These are phyloP conservation scores for Gliomastix tumulicola DNA, from an alignment of 2,329 filamentous ascomycete genomes.

Conservation along the genomic window DNA sequence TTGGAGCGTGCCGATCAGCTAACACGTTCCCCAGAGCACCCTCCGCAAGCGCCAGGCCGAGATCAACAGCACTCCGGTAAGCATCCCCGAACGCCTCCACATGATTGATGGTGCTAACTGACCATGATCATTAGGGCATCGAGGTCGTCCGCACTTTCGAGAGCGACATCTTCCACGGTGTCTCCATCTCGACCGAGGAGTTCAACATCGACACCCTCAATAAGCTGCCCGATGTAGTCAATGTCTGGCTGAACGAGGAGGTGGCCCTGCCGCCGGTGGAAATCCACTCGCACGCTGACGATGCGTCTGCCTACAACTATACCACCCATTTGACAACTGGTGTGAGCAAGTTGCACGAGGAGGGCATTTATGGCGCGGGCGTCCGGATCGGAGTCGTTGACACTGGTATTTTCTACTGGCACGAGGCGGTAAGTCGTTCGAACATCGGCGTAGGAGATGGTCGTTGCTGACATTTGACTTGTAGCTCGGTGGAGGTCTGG, in stretches of 20 bases:
- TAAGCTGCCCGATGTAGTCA: constrained; percentile 10
- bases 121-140: no score
- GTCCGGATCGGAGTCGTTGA: constrained; percentile 17
- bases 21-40: no score
- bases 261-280: background rate
- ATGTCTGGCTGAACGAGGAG: constrained; percentile 11
- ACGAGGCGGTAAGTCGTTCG: constrained; percentile 8
- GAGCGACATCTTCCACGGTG: constrained; percentile 12
- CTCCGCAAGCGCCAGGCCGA: no score
- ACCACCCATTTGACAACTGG: constrained; percentile 14
- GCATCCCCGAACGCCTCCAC: no score
- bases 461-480: constrained; percentile 33
- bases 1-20: no score
- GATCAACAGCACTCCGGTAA: no score
- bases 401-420: constrained; percentile 15
- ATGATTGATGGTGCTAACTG: no score
- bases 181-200: constrained; percentile 9
- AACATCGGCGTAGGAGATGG: no score
- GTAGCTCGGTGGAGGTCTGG: constrained; percentile 15
- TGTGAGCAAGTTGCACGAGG: constrained; percentile 13
- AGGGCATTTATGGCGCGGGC: constrained; percentile 14
- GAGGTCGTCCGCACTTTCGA: constrained; percentile 6
- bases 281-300: background rate
- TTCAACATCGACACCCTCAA: constrained; percentile 9
- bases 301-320: constrained; percentile 5